Evolutionary conservation across 2,329 filamentous ascomycete genomes (phyloP), one percentile per base, ranked within the genome.

Genomic region (Cryphonectria parasitica): DNA sequence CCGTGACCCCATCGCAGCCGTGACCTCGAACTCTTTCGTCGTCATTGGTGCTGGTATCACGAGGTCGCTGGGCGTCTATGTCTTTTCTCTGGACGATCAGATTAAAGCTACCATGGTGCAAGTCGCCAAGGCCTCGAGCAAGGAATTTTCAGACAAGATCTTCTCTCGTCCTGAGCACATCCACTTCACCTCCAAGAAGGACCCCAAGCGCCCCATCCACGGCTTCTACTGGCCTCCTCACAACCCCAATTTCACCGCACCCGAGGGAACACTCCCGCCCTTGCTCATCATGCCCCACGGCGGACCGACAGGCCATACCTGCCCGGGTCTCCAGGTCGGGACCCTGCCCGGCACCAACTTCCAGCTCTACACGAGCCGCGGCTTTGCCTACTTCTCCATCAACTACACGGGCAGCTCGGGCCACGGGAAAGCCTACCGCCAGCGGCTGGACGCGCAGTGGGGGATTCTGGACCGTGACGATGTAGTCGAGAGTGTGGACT

Each of bases 301-400:
- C 6, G 87, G 86, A 0, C 87, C 82, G n/a, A 88, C 83, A 0
- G 77, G 77, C 1, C 81, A 83, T 67, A 78, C 77, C 0, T 78
- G 81, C 0, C 81, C 83, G 0, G 84, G 84, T 0, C 78, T 89
- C 0, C 77, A 79, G 17, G 76, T 87, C 58, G 69, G 69, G 54
- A 64, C 58, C 25, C 15, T 68, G n/a, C 63, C 64, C 41, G 69
- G 69, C 58, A 36, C 62, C 8, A 76, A 78, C 28, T 80, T 79
- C 3, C 87, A 89, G 74, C 88, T 85, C 74, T 87, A 83, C 74
- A 88, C 86, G 0, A 84, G 85, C 4, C 79, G 87, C 17, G 87
- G 87, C 4, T 89, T 84, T 68, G 86, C 85, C 1, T 83, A 83
- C 64, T 80, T 85, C 17, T 78, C 80, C 2, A 77, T 88, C 45